Evolutionary conservation across 2,329 filamentous ascomycete species (phyloP).

Genomic region (Biscogniauxia mediterranea): DNA sequence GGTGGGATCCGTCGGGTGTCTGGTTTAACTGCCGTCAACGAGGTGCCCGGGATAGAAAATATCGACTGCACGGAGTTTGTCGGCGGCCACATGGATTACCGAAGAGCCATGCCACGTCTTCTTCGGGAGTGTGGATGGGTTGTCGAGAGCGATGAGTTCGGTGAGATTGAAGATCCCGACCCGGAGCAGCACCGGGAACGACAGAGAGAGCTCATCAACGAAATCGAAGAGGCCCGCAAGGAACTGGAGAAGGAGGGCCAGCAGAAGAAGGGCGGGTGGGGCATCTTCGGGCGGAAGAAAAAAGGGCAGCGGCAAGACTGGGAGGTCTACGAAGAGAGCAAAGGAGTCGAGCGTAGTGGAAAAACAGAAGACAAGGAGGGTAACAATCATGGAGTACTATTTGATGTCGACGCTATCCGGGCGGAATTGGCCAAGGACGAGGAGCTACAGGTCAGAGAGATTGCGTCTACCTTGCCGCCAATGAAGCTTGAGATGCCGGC

Average conservation of each 20-base stretch:
- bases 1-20: constrained; percentile 89
- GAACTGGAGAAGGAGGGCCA: constrained; percentile 79
- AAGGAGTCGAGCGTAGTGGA: constrained; percentile 30
- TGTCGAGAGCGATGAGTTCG: constrained; percentile 90
- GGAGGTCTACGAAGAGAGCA: constrained; percentile 85
- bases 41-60: constrained; percentile 81
- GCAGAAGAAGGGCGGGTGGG: constrained; percentile 53
- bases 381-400: constrained; percentile 68
- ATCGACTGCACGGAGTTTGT: constrained; percentile 83
- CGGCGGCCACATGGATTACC: constrained; percentile 94
- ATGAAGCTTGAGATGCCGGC: constrained; percentile 71
- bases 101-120: constrained; percentile 83
- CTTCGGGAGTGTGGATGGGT: constrained; percentile 87
- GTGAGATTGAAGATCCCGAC: constrained; percentile 95
- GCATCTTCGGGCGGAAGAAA: constrained; percentile 81
- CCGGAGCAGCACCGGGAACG: constrained; percentile 86
- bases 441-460: constrained; percentile 67
- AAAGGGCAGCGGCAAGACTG: constrained; percentile 80
- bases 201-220: constrained; percentile 90
- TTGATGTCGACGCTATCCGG: constrained; percentile 92
- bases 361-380: constrained; percentile 47
- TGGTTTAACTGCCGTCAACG: constrained; percentile 74
- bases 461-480: constrained; percentile 83
- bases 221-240: constrained; percentile 91
- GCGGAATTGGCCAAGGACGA: constrained; percentile 74